phyloP scores from a whole-genome alignment of 2,329 filamentous ascomycete genomes.

The Fulvia fulva region DNA sequence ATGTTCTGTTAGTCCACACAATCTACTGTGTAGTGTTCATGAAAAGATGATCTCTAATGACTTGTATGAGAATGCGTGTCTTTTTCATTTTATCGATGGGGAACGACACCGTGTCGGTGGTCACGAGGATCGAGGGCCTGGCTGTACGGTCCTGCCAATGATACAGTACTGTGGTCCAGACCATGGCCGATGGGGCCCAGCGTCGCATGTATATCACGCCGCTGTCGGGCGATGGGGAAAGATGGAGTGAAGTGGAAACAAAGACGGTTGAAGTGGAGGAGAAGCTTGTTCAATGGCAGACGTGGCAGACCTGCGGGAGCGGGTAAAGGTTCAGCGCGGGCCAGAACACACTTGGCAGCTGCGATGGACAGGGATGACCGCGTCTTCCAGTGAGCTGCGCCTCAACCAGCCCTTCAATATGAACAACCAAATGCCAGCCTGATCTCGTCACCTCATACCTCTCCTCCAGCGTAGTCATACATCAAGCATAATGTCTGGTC shows the following conservation, averaged over 20 bases:
- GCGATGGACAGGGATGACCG: not conserved
- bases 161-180: not conserved
- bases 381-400: not conserved
- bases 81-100: too few relatives aligned
- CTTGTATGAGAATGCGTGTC: too few relatives aligned
- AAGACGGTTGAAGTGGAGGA: not conserved
- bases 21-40: too few relatives aligned
- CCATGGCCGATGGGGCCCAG: too few relatives aligned
- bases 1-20: too few relatives aligned
- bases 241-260: not conserved
- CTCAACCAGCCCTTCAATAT: not conserved
- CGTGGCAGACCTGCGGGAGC: too few relatives aligned
- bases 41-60: too few relatives aligned
- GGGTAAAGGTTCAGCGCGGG: not conserved
- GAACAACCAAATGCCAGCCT: too few relatives aligned
- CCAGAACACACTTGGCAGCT: not conserved
- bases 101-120: too few relatives aligned
- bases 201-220: not conserved
- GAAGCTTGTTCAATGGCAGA: not conserved
- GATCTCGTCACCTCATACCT: not conserved
- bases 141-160: too few relatives aligned
- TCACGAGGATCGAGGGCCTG: not conserved
- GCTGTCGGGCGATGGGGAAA: not conserved
- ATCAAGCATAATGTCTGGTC: conserved; percentile 26
- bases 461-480: not conserved